A percentile compares a stretch with the other conserved stretches of the same genome.
Conservation (phyloP, 768 basidiomycete species). For the Tylopilus plumbeoviolaceoides region DNA sequence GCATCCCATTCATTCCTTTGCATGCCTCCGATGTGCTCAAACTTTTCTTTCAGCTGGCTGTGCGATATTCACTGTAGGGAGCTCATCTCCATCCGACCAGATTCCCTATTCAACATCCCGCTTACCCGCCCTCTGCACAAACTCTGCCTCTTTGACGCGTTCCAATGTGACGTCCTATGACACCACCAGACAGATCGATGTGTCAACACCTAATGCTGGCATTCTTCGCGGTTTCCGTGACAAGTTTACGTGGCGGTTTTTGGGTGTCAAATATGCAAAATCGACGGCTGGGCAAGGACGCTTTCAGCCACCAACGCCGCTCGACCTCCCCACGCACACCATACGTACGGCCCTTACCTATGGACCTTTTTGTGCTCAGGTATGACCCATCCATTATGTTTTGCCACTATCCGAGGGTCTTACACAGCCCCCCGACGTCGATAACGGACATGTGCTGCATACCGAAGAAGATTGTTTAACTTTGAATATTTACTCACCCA, state of each 20-base stretch:
- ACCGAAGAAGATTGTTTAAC: slow-evolving; percentile 18
- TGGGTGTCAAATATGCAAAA: slow-evolving; percentile 13
- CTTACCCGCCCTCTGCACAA: slow-evolving; percentile 16
- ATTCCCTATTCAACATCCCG: not conserved
- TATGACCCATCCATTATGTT: not conserved
- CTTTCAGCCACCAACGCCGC: slow-evolving; percentile 11
- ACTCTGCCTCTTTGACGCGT: slow-evolving; percentile 19
- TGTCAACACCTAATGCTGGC: slow-evolving; percentile 14
- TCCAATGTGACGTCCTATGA: slow-evolving; percentile 18
- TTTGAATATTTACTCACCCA: slow-evolving; percentile 18
- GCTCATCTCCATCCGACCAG: not conserved
- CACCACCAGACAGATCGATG: slow-evolving; percentile 10
- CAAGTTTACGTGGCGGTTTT: slow-evolving; percentile 17
- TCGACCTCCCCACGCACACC: slow-evolving; percentile 4
- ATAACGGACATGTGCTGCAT: slow-evolving; percentile 7
- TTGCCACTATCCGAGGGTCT: not conserved
- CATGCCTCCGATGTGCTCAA: not conserved
- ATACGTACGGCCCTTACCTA: slow-evolving; percentile 6
- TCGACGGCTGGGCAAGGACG: slow-evolving; percentile 5
- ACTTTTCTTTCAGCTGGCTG: not conserved
- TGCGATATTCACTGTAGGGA: not conserved
- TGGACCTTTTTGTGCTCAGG: slow-evolving; percentile 20
- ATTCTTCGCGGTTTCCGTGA: slow-evolving; percentile 18
- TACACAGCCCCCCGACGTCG: slow-evolving; percentile 11
- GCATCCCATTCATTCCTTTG: not conserved